Evolutionary conservation across 192 early-diverging fungal species (phyloP).

Genomic region (Umbelopsis isabellina): DNA sequence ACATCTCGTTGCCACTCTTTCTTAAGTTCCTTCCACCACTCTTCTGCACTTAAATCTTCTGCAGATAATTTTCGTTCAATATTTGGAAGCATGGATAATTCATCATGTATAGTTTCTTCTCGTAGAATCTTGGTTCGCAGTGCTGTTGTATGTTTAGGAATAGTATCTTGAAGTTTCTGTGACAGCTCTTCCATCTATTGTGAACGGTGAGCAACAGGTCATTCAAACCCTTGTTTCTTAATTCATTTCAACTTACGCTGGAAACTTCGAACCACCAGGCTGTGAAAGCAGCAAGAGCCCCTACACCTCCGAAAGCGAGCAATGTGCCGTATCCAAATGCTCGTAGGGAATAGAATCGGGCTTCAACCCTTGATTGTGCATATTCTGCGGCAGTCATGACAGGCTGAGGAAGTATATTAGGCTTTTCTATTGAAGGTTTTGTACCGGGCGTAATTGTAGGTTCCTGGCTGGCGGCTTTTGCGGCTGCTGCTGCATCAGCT

Average conservation of each 20-base stretch:
- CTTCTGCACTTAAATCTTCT: slow-evolving; percentile 10
- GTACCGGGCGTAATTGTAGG: neutral
- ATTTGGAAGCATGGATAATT: slow-evolving; percentile 8
- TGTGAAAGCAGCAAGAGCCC: slow-evolving; percentile 27
- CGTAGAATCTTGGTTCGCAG: slow-evolving; percentile 6
- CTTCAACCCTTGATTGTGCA: slow-evolving; percentile 29
- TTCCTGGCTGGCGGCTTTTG: neutral
- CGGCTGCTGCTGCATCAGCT: neutral
- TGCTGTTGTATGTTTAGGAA: slow-evolving; percentile 3
- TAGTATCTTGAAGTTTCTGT: slow-evolving; percentile 15
- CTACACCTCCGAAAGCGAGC: slow-evolving; percentile 28
- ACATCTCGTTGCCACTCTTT: slow-evolving; percentile 8
- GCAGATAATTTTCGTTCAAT: neutral
- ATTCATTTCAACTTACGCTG: slow-evolving; percentile 29
- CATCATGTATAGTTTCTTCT: slow-evolving; percentile 9
- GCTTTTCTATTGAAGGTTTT: neutral
- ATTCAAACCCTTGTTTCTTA: slow-evolving; percentile 3
- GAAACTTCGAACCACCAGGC: slow-evolving; percentile 40
- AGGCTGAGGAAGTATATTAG: slow-evolving; percentile 21
- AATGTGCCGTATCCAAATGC: slow-evolving; percentile 40
- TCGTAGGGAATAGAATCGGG: slow-evolving; percentile 36
- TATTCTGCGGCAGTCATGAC: slow-evolving; percentile 38
- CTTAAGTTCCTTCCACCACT: slow-evolving; percentile 10
- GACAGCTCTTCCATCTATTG: slow-evolving; percentile 23
- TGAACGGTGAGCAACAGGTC: slow-evolving; percentile 34